These are phyloP conservation scores for Xylariomycetidae sp. DNA, from an alignment of 2,329 filamentous ascomycete genomes.

Conservation along the genomic window DNA sequence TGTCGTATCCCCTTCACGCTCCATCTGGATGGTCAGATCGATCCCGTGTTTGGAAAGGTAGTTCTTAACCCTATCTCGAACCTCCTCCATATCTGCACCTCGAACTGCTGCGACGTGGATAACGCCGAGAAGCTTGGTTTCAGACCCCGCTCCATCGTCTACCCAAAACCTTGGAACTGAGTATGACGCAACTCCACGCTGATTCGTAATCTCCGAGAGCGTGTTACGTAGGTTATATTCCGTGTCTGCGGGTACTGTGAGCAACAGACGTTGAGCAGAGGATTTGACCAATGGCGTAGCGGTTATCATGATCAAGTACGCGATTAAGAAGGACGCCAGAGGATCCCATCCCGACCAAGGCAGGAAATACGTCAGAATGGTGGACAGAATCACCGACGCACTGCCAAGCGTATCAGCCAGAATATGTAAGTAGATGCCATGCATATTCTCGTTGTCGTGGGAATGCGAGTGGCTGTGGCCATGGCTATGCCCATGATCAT, in stretches of 20 bases:
- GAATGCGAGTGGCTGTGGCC: conserved; percentile 36
- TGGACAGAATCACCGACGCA: conserved; percentile 89
- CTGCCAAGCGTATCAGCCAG: conserved; percentile 92
- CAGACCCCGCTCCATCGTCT: conserved; percentile 57
- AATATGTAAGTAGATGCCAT: conserved; percentile 94
- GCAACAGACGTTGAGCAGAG: conserved; percentile 74
- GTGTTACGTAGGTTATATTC: conserved; percentile 88
- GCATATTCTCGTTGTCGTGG: conserved; percentile 96
- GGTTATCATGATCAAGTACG: conserved; percentile 87
- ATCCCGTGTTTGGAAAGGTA: conserved; percentile 70
- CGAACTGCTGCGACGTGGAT: conserved; percentile 79
- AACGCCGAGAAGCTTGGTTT: conserved; percentile 65
- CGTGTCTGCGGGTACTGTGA: conserved; percentile 77
- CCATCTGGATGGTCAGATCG: conserved; percentile 82
- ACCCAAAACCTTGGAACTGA: conserved; percentile 89
- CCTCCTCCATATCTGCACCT: conserved; percentile 73
- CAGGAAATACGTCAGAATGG: conserved; percentile 77
- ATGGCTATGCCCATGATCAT: conserved; percentile 22
- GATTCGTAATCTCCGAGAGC: conserved; percentile 73
- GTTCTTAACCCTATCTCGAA: conserved; percentile 68
- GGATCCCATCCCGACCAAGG: conserved; percentile 95
- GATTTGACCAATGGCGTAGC: conserved; percentile 83
- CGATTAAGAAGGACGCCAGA: conserved; percentile 88
- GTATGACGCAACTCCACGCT: conserved; percentile 83
- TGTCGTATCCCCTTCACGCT: conserved; percentile 69